Base-by-base conservation (phyloP, 108 stramenopile genomes). In the Pseudonitzschia pungens region DNA sequence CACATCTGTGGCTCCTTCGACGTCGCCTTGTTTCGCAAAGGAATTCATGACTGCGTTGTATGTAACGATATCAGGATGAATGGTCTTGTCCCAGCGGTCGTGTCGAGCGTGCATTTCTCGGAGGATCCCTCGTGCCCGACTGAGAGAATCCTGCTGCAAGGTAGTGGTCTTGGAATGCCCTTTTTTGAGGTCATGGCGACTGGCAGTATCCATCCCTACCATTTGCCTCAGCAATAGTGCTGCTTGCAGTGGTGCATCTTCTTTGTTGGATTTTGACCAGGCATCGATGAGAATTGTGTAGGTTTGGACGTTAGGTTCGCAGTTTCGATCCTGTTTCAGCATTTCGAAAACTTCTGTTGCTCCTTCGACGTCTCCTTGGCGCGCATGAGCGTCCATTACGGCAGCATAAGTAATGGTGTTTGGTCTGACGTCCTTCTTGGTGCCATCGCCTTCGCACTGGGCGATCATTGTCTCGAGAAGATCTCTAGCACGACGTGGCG, bases 201-300 rank as follows among this genome's bases (percentile, higher is more conserved):
- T 48, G 45, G 45, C 14, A 48, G 57, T 27, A 26, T 15, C 14
- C 57, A 58, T 28, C 9, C 29, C 57, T 0, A 58, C 63, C 63
- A 74, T 79, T n/a, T 16, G 70, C 32, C 45, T 33, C 44, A 90
- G 45, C 16, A 90, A 27, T 9, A 73, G 48, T 32, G 70, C 44
- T 5, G 85, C 82, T 36, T 85, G 75, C 29, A 68, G 27, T 6
- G 57, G 57, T 58, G 57, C 57, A 27, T 58, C 57, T 28, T 58
- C 29, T 10, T 22, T 6, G 57, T 58, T 58, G 0, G 57, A 58
- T 58, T 58, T 58, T 14, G 57, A 58, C 57, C 57, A 58, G 14
- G 66, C 76, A 16, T 77, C 69, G 29, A 58, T 58, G n/a, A 58
- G 57, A 0, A 58, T 58, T 15, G 57, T 31, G 29, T 26, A 58